A percentile compares a stretch with the other conserved stretches of the same genome.
These are phyloP conservation scores for Iris pallida DNA, from an alignment of 116 monocot genomes.

Conservation along the genomic window DNA sequence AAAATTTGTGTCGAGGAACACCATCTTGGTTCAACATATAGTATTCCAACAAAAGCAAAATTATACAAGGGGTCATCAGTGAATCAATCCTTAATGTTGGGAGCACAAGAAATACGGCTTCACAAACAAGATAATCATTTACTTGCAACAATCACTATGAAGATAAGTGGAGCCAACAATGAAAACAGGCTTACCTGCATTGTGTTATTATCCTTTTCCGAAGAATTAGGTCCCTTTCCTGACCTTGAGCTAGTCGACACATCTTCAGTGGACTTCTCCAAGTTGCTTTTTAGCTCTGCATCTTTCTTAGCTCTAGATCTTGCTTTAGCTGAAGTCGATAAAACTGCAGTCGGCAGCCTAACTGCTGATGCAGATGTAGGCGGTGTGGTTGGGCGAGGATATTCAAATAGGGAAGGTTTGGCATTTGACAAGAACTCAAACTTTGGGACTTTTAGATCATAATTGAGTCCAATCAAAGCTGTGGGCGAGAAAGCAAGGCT, in stretches of 20 bases:
- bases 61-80: no score
- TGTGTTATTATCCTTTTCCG: constrained; percentile 55
- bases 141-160: background rate
- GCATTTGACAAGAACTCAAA: constrained; percentile 94
- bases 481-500: constrained; percentile 91
- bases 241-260: constrained; percentile 19
- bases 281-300: constrained; percentile 58
- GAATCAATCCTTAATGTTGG: no score
- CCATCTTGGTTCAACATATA: no score
- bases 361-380: constrained; percentile 65
- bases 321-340: constrained; percentile 90
- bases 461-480: constrained; percentile 90
- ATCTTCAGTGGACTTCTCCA: constrained; percentile 43
- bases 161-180: background rate
- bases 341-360: constrained; percentile 84
- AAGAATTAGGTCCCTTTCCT: constrained; percentile 14
- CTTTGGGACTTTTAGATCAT: constrained; percentile 88
- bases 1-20: no score
- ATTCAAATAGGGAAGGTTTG: constrained; percentile 91
- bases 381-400: constrained; percentile 68
- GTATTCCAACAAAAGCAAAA: no score
- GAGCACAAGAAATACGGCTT: no score
- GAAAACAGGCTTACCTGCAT: constrained; percentile 56
- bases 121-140: no score
- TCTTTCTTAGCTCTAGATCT: constrained; percentile 88